phyloP scores from a whole-genome alignment of 1,284 basidiomycete species.

The Quambalaria eucalypti region DNA sequence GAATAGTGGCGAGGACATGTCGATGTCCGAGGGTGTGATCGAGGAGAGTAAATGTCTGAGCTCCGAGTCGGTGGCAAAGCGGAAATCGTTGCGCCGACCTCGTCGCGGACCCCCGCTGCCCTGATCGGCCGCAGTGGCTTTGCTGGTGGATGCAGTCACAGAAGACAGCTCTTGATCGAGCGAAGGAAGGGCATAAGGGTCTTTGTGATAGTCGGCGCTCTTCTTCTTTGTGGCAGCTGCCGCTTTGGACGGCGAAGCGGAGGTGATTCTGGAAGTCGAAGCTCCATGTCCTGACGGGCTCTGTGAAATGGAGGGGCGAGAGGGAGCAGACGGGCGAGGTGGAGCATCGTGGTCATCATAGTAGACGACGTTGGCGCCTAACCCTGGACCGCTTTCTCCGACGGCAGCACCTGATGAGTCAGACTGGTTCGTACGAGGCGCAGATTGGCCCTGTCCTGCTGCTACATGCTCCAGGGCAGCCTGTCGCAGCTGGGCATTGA shows the following conservation, averaged over 20 bases:
- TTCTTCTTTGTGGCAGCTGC: conserved; percentile 30
- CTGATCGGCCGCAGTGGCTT: conserved; percentile 1
- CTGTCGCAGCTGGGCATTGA: conserved; percentile 84
- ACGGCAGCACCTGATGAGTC: background rate
- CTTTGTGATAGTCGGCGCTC: conserved; percentile 45
- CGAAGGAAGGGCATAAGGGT: conserved; percentile 42
- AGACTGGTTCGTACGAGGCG: background rate
- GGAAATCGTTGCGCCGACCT: conserved; percentile 30
- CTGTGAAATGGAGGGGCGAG: background rate
- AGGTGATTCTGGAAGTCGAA: conserved; percentile 3
- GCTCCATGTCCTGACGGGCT: background rate
- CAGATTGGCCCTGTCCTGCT: background rate
- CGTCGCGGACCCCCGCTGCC: conserved; percentile 53
- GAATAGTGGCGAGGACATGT: conserved; percentile 53
- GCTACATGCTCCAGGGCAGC: conserved; percentile 68
- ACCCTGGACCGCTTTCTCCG: conserved; percentile 48
- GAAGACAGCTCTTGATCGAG: conserved; percentile 30
- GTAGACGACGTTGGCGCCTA: conserved; percentile 51
- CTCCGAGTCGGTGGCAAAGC: conserved; percentile 43
- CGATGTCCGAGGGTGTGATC: conserved; percentile 40
- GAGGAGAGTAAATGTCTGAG: conserved; percentile 34
- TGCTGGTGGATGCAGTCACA: conserved; percentile 15
- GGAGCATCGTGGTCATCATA: conserved; percentile 19
- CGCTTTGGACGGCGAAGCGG: conserved; percentile 49
- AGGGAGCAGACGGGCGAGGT: background rate